phyloP scores from a whole-genome alignment of 1,284 basidiomycete species.

The Rhodotorula sp. region DNA sequence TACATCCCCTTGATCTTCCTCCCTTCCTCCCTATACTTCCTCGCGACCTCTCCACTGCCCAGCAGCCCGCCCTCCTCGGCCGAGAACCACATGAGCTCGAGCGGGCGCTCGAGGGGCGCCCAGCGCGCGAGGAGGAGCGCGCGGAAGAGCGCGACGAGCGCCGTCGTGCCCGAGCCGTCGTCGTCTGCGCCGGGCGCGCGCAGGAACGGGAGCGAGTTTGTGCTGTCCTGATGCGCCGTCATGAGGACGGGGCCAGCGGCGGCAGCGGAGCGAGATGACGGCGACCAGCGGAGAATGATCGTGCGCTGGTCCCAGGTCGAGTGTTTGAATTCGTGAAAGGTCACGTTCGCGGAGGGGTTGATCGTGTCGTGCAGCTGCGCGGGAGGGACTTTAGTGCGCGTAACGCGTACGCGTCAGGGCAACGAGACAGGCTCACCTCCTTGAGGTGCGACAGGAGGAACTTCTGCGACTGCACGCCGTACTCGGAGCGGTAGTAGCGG shows the following conservation, averaged over 20 bases:
- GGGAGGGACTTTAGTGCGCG: background rate
- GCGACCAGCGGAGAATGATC: slow-evolving; percentile 64
- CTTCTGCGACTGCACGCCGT: slow-evolving; percentile 69
- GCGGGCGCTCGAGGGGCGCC: slow-evolving; percentile 65
- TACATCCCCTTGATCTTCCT: slow-evolving; percentile 67
- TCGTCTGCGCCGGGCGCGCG: slow-evolving; percentile 81
- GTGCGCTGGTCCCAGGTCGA: slow-evolving; percentile 84
- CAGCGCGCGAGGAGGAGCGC: slow-evolving; percentile 75
- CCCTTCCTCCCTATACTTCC: slow-evolving; percentile 59
- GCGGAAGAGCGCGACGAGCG: slow-evolving; percentile 84
- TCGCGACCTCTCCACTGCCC: slow-evolving; percentile 86
- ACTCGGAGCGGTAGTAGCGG: slow-evolving; percentile 60
- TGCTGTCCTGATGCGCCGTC: slow-evolving; percentile 88
- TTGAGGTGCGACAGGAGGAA: slow-evolving; percentile 76
- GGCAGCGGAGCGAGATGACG: background rate
- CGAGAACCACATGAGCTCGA: slow-evolving; percentile 80
- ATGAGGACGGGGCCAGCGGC: slow-evolving; percentile 52
- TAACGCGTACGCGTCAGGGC: background rate
- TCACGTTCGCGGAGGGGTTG: slow-evolving; percentile 22
- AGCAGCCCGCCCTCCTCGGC: slow-evolving; percentile 65
- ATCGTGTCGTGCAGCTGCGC: slow-evolving; percentile 32
- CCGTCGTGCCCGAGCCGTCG: slow-evolving; percentile 88
- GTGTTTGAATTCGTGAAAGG: slow-evolving; percentile 76
- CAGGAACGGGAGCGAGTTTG: slow-evolving; percentile 74
- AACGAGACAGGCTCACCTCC: slow-evolving; percentile 48